Evolutionary conservation across 208 protist genomes (phyloP), one percentile per base, ranked within the genome.

Genomic region (Lotmaria passim): DNA sequence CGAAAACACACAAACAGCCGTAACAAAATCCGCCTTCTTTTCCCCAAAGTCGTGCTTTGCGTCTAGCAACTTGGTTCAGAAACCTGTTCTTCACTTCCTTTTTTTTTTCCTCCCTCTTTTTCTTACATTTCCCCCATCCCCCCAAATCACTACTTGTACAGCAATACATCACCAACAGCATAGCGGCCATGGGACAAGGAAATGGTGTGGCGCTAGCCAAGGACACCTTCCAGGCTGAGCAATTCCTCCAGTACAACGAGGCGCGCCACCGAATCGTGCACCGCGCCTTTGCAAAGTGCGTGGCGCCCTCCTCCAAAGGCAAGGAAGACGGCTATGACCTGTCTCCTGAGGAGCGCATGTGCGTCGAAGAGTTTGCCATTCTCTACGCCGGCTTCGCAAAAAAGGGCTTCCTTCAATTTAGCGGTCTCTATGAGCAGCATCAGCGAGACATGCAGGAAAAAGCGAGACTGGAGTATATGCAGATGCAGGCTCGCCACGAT

Each of bases 291-390:
- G 73, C 81, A 6, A 96, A 93, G 75, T 96, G 91, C 50, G 83
- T 96, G 0, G 82, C 61, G 36, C 86, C 85, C 4, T 73, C 82
- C 2, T 86, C 73, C 43, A 77, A 73, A 34, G 79, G 76, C 23
- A 79, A 66, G 30, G 77, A 78, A 24, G 83, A 86, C 58, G 72
- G 53, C 21, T 87, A 82, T 57, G 74, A 82, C 31, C 69, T 91
- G 12, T 78, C 64, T 3, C 46, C 55, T 6, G 88, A 94, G 70
- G 86, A 94, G 70, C 77, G 82, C 28, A 56, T 69, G 19, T 96
- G 91, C 64, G 88, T 94, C 30, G 84, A 92, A 60, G 87, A 96
- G 78, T 96, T 87, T 60, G 84, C 91, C 12, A 62, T 90, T 31
- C 75, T 96, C 14, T 94, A 96, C 70, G 79, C 86, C 33, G 69